Evolutionary conservation across 129 eudicot species (phyloP).

Genomic region (Silybum marianum): DNA sequence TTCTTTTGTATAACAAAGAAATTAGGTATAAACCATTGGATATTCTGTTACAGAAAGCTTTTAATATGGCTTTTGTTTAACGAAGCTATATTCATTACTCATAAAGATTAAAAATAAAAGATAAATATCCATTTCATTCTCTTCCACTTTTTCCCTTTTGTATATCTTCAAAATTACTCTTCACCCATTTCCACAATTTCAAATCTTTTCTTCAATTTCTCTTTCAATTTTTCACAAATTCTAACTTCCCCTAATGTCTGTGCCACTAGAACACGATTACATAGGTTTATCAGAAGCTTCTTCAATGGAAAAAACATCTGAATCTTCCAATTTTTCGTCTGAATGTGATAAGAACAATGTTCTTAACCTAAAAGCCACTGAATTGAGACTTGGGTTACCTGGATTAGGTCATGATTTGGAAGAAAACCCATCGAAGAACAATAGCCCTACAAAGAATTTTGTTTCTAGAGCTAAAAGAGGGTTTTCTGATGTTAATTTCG

Average conservation of each 20-base stretch:
- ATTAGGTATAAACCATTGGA: no score
- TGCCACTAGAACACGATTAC: conserved; percentile 70
- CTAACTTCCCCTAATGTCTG: conserved; percentile 44
- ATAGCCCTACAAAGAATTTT: conserved; percentile 32
- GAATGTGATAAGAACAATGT: conserved; percentile 31
- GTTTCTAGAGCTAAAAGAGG: conserved; percentile 70
- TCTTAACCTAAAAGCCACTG: conserved; percentile 75
- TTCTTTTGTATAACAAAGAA: no score
- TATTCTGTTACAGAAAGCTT: no score
- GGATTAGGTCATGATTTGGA: conserved; percentile 60
- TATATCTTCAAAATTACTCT: not conserved
- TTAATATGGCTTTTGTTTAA: no score
- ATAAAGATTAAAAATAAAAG: not conserved
- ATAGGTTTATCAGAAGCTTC: conserved; percentile 66
- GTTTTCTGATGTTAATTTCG: conserved; percentile 58
- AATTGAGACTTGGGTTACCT: conserved; percentile 91
- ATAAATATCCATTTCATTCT: conserved; percentile 7
- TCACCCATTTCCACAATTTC: not conserved
- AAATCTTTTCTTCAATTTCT: conserved; percentile 12
- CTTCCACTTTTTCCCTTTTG: conserved; percentile 3
- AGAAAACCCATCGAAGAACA: conserved; percentile 19
- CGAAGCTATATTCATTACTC: no score
- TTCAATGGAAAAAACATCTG: conserved; percentile 43
- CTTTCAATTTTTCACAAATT: not conserved
- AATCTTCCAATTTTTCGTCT: conserved; percentile 16